Evolutionary conservation across 106 monocot species (phyloP).

Genomic region (Phalaenopsis equestris): DNA sequence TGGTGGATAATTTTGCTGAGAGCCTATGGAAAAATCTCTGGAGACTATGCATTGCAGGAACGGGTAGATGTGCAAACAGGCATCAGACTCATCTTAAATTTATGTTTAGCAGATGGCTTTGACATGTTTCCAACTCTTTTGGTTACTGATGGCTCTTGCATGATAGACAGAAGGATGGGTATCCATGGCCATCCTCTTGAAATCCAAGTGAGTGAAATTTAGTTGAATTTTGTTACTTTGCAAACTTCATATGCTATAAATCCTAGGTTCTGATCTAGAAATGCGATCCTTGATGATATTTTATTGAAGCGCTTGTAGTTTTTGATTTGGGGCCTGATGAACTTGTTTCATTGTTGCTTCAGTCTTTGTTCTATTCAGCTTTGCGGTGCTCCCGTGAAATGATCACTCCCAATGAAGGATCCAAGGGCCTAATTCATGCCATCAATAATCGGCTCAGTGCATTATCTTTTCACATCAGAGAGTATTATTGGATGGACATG

Average conservation of each 20-base stretch:
- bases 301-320: neutral
- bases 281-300: neutral
- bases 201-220: slow-evolving; percentile 58
- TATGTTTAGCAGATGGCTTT: slow-evolving; percentile 91
- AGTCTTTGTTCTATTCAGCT: slow-evolving; percentile 95
- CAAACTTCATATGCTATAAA: neutral
- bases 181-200: slow-evolving; percentile 99
- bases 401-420: slow-evolving; percentile 67
- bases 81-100: slow-evolving; percentile 74
- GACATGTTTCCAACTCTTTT: slow-evolving; percentile 95
- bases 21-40: slow-evolving; percentile 90
- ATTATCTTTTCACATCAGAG: slow-evolving; percentile 85
- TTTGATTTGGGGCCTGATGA: neutral
- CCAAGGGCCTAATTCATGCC: slow-evolving; percentile 61
- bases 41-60: slow-evolving; percentile 73
- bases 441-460: slow-evolving; percentile 87
- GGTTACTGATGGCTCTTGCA: slow-evolving; percentile 97
- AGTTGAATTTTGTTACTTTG: neutral
- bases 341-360: neutral
- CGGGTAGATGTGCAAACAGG: slow-evolving; percentile 93
- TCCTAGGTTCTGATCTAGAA: neutral
- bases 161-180: slow-evolving; percentile 97
- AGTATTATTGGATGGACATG: slow-evolving; percentile 93
- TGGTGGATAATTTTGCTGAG: slow-evolving; percentile 97
- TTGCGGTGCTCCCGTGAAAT: slow-evolving; percentile 76